Conservation (phyloP, 805 yeast species). For the Saturnispora diversa region DNA sequence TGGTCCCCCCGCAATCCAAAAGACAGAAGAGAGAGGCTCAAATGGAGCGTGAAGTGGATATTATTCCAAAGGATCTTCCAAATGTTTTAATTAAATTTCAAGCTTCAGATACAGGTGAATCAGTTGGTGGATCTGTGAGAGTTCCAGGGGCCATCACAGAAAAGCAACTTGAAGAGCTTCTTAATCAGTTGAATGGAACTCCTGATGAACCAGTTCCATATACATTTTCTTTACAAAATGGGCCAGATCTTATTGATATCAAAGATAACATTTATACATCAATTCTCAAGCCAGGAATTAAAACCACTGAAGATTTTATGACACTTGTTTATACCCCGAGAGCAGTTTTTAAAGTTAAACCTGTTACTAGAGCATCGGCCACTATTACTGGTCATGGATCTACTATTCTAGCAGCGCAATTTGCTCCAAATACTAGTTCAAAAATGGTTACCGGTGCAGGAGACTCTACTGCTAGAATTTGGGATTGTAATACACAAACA, state of each 20-base stretch:
- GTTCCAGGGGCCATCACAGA: constrained; percentile 88
- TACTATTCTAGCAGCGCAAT: constrained; percentile 83
- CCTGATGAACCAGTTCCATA: constrained; percentile 85
- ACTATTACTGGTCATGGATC: constrained; percentile 95
- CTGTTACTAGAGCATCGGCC: constrained; percentile 84
- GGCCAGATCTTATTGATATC: constrained; percentile 57
- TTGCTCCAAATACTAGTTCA: constrained; percentile 83
- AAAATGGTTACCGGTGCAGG: constrained; percentile 94
- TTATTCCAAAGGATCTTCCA: constrained; percentile 73
- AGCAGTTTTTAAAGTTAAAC: constrained; percentile 87
- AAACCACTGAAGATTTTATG: constrained; percentile 87
- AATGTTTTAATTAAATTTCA: constrained; percentile 82
- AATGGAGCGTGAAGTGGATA: constrained; percentile 62
- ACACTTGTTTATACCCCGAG: constrained; percentile 89
- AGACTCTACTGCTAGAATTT: constrained; percentile 87
- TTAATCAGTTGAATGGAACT: constrained; percentile 68
- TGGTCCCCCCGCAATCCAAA: constrained; percentile 89
- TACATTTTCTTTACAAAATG: constrained; percentile 60
- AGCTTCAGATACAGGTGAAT: constrained; percentile 88
- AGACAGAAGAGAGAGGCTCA: constrained; percentile 81
- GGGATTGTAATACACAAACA: constrained; percentile 96
- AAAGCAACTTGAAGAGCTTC: constrained; percentile 76
- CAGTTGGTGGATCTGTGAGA: constrained; percentile 74
- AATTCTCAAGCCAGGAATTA: constrained; percentile 75
- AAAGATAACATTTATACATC: constrained; percentile 70